Base-by-base conservation (phyloP, 257 asterid genomes). In the Prunella vulgaris region DNA sequence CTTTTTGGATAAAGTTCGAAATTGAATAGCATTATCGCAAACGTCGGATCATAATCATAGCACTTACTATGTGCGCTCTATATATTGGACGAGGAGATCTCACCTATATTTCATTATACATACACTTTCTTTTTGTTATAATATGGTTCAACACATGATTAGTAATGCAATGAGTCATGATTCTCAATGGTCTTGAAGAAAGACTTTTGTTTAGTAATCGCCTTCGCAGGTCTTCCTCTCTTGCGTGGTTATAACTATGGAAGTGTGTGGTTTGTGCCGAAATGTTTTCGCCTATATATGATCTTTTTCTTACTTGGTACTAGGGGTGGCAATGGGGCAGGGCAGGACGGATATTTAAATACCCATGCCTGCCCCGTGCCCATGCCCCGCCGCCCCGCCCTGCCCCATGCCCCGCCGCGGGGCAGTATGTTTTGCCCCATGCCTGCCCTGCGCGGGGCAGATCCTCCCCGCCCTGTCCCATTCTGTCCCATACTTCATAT, bases 41-140 rank as follows among this genome's bases (percentile, higher is more conserved):
- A 5, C 9, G 32, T 73, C 2, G 67, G 35, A 71, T 64, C 60
- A 32, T 51, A 60, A 61, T 60, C 58, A 56, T 49, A 37, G 63
- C 66, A 52, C 53, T 70, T 66, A 71, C 25, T 66, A 53, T 8
- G 12, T 27, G 20, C 20, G 8, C 53, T 8, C 56, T 69, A 35
- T 63, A 54, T 69, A 69, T 27, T 53, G 15, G 25, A 3, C 35
- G 35, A 60, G 12, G 52, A 12, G 49, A 18, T 25, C 68, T 24
- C 13, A 68, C 28, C 9, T 15, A 5, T 42, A 22, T 59, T 42
- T 46, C 61, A 52, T 33, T 17, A 13, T 37, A 18, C 25, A 8
- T 46, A 28, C 38, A 44, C 5, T 60, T 3, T 0, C 12, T 25
- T 30, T 42, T 18, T 57, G 30, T 46, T 57, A 12, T 3, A 30